Evolutionary conservation across 176 grass and related monocot species (phyloP), one percentile per base, ranked within the genome.

Genomic region (Poa annua): DNA sequence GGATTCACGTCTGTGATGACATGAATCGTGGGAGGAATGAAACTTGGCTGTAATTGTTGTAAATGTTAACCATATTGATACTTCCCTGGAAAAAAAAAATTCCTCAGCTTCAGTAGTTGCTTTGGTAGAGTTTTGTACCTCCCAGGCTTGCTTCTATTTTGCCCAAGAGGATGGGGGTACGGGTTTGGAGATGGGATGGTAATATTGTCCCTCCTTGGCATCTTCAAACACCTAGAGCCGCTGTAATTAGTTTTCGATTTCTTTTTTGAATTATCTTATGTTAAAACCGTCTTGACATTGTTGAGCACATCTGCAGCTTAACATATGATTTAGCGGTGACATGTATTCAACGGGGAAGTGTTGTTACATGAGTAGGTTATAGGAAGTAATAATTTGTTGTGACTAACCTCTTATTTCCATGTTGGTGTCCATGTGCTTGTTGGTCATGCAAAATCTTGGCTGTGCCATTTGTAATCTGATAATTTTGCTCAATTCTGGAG

Each of bases 11-110:
- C 77, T n/a, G 53, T 60, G 86, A 87, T 49, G 81, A 88, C 85
- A 70, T 69, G 79, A 64, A 78, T 59, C 57, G 74, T 80, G 60
- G 77, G 83, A 85, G 74, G 81, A 64, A 82, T 33, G 38, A 82
- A 63, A 15, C 69, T 65, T 82, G 69, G 56, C 35, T 89, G 86
- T 92, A 92, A 66, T 85, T 93, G 81, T 50, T 93, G 91, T 93
- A 90, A 92, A 84, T 92, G 90, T 84, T 86, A 80, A 92, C 71
- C 85, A 91, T 70, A 83, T 71, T 72, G 57, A 89, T 84, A 71
- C 86, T 77, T 73, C 80, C 6, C 69, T 86, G 36, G 75, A 69
- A 86, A 89, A 86, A 89, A 50, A 79, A 54, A 82, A 84, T 87
- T 87, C 42, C 81, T 53, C 70, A 45, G 77, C 79, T 72, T 81